Conservation (phyloP, 2,329 filamentous ascomycete species). For the Zymoseptoria passerinii region DNA sequence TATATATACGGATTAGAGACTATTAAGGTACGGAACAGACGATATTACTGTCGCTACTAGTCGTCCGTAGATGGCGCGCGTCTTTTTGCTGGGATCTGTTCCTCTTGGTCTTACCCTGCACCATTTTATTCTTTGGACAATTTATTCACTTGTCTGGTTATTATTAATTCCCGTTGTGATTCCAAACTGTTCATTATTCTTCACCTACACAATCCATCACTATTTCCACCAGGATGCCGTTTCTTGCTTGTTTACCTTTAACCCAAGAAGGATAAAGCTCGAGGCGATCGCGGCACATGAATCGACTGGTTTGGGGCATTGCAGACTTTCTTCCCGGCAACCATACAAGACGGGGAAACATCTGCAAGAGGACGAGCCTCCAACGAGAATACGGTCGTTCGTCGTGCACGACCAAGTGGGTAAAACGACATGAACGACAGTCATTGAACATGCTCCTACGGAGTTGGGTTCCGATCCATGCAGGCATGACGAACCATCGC, state of each 20-base stretch:
- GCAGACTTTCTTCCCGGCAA: not conserved
- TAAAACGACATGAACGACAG: not conserved
- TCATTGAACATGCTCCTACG: not conserved
- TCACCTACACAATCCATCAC: not conserved
- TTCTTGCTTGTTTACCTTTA: not conserved
- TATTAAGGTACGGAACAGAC: too few relatives aligned
- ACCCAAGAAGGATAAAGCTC: not conserved
- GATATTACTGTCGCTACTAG: too few relatives aligned
- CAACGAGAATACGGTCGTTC: not conserved
- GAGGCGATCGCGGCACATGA: not conserved
- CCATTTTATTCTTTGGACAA: not conserved
- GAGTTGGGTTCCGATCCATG: not conserved
- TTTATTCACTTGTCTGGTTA: not conserved
- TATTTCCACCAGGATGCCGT: too few relatives aligned
- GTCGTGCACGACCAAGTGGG: not conserved
- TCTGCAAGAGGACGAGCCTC: not conserved
- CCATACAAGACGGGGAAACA: not conserved
- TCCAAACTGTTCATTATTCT: too few relatives aligned
- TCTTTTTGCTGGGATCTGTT: not conserved
- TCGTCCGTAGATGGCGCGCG: too few relatives aligned
- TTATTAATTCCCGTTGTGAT: too few relatives aligned
- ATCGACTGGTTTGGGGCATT: not conserved
- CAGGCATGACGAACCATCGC: not conserved
- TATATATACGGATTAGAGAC: too few relatives aligned
- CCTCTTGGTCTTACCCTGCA: not conserved